These are phyloP conservation scores for Carex littledalei DNA, from an alignment of 176 grass and related monocot genomes.

Conservation along the genomic window DNA sequence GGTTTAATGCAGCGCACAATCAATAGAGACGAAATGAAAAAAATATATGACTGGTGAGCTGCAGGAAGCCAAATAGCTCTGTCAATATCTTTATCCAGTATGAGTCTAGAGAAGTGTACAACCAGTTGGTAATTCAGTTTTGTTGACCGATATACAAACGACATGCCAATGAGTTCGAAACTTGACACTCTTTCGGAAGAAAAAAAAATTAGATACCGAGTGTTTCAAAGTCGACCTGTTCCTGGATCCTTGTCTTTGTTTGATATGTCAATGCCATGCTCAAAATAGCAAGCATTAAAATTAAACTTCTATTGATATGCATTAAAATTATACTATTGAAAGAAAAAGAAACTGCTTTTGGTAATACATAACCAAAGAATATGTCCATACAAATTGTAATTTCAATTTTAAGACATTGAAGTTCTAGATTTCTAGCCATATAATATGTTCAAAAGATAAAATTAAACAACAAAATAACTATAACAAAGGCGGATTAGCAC, in stretches of 20 bases:
- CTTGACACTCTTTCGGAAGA: too few relatives aligned
- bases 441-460: neutral
- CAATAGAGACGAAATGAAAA: too few relatives aligned
- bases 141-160: too few relatives aligned
- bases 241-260: neutral
- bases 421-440: neutral
- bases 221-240: neutral
- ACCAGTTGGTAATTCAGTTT: too few relatives aligned
- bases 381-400: neutral
- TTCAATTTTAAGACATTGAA: neutral
- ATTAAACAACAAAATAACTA: neutral
- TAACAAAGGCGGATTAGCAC: constrained; percentile 1
- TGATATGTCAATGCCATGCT: neutral
- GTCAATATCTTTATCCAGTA: too few relatives aligned
- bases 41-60: too few relatives aligned
- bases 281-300: neutral
- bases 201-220: too few relatives aligned
- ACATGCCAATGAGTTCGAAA: too few relatives aligned
- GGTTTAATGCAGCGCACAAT: too few relatives aligned
- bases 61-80: too few relatives aligned
- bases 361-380: neutral
- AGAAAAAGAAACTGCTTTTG: neutral
- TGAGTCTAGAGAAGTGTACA: too few relatives aligned
- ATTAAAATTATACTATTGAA: neutral
- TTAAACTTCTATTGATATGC: neutral